Evolutionary conservation across 1,284 basidiomycete genomes (phyloP).

Genomic region (Tilletia horrida): DNA sequence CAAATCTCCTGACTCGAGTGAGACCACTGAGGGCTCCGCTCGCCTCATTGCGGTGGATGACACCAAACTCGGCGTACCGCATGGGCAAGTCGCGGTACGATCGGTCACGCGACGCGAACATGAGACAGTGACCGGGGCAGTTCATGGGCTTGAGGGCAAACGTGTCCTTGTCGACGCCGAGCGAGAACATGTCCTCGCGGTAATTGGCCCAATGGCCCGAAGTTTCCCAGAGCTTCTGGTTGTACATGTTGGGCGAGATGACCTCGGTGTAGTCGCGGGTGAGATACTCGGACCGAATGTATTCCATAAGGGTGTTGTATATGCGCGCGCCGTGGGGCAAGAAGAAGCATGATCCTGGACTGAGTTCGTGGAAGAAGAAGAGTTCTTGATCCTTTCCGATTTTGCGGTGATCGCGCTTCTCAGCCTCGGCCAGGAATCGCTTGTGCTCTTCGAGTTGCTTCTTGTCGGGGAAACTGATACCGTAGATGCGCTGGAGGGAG

Average conservation of each 20-base stretch:
- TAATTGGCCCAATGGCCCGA: constrained; percentile 95
- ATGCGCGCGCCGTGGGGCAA: constrained; percentile 94
- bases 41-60: constrained; percentile 95
- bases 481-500: constrained; percentile 93
- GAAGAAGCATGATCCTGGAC: constrained; percentile 94
- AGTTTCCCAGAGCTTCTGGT: constrained; percentile 94
- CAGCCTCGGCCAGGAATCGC: constrained; percentile 89
- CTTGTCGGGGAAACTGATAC: constrained; percentile 97
- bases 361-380: constrained; percentile 96
- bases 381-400: constrained; percentile 69
- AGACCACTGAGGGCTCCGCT: constrained; percentile 89
- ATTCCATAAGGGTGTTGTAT: constrained; percentile 88
- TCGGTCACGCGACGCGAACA: constrained; percentile 91
- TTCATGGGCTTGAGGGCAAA: constrained; percentile 80
- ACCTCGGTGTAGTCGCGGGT: constrained; percentile 62
- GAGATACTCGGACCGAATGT: constrained; percentile 64
- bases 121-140: constrained; percentile 94
- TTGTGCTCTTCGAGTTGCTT: constrained; percentile 96
- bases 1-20: constrained; percentile 88
- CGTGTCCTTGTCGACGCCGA: constrained; percentile 86
- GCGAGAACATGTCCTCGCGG: constrained; percentile 87
- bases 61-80: constrained; percentile 97
- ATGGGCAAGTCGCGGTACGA: constrained; percentile 94
- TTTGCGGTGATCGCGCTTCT: constrained; percentile 93
- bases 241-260: constrained; percentile 96